Base-by-base conservation (phyloP, 306 rosid genomes). In the Cucumis melo region DNA sequence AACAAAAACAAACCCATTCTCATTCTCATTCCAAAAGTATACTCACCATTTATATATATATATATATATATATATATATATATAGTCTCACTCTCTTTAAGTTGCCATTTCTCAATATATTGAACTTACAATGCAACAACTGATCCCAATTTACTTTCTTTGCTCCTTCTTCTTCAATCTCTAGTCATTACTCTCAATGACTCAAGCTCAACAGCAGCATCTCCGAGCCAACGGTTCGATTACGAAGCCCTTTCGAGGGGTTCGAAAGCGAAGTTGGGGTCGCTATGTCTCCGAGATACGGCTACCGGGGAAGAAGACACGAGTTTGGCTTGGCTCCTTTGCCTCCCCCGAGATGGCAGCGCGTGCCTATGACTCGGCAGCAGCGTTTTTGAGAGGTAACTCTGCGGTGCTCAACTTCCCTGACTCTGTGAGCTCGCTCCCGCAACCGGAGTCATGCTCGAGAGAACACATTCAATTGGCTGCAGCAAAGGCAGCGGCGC, bases 321-420 rank as follows among this genome's bases (percentile, higher is more conserved):
- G 91, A 0, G 77, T 87, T 27, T 87, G 91, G 88, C 82, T 87
- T 0, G 88, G 91, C 0, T 84, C 90, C 58, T 87, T 87, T 59
- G 81, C 75, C 2, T 82, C 90, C 0, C 77, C 90, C 1, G 88
- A 84, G 62, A 84, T 81, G 88, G 90, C 88, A 0, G 90, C 90
- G 2, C 82, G 87, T 1, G 90, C 90, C 2, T 75, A 85, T n/a
- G 90, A 87, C 81, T 85, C 87, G 0, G 90, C 90, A 20, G 90
- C 90, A 11, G 83, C 73, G 27, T 87, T 81, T 75, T 24, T 87
- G 36, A 85, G 82, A 79, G 90, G 90, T 0, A 53, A 7, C 32
- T 79, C 85, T 5, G 90, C 90, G 0, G 39, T 7, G 9, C 90
- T 87, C 51, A 87, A 87, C 78, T 87, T 87, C 59, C 90, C 90